These are phyloP conservation scores for Avena sativa DNA, from an alignment of 176 grass and related monocot genomes.

Conservation along the genomic window DNA sequence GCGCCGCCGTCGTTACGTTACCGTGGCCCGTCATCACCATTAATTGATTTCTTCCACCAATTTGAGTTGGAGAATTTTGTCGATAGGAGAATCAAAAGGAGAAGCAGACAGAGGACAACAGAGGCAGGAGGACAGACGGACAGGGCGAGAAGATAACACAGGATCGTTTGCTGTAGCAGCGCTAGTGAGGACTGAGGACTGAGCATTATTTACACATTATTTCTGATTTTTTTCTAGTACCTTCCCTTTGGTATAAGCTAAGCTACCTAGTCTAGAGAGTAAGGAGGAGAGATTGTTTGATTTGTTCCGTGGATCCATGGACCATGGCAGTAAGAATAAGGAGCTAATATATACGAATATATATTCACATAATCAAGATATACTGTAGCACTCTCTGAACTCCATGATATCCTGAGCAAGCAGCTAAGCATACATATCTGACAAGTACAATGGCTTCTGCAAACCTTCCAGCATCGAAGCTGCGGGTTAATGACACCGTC, in stretches of 20 bases:
- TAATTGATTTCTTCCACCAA: constrained; percentile 30
- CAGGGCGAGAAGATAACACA: constrained; percentile 6
- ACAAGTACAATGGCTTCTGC: background rate
- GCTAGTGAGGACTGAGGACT: constrained; percentile 25
- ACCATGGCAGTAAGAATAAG: constrained; percentile 40
- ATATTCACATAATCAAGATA: constrained; percentile 27
- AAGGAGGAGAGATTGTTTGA: constrained; percentile 43
- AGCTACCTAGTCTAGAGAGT: constrained; percentile 5
- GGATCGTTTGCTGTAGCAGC: constrained; percentile 17
- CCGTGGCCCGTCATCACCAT: background rate
- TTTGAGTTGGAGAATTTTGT: constrained; percentile 31
- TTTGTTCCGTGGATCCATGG: constrained; percentile 51
- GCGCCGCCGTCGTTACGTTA: background rate
- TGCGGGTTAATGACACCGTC: background rate
- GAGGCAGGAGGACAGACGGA: background rate
- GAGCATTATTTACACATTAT: constrained; percentile 33
- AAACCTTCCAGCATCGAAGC: background rate
- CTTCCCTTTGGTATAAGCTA: constrained; percentile 26
- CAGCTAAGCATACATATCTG: background rate
- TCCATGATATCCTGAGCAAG: background rate
- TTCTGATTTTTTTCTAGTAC: background rate
- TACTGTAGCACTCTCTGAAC: background rate
- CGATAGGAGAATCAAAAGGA: constrained; percentile 43
- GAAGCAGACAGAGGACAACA: constrained; percentile 15
- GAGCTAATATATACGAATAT: constrained; percentile 9